These are phyloP conservation scores for Penicillium sp. DNA, from an alignment of 2,329 filamentous ascomycete genomes.

Conservation along the genomic window DNA sequence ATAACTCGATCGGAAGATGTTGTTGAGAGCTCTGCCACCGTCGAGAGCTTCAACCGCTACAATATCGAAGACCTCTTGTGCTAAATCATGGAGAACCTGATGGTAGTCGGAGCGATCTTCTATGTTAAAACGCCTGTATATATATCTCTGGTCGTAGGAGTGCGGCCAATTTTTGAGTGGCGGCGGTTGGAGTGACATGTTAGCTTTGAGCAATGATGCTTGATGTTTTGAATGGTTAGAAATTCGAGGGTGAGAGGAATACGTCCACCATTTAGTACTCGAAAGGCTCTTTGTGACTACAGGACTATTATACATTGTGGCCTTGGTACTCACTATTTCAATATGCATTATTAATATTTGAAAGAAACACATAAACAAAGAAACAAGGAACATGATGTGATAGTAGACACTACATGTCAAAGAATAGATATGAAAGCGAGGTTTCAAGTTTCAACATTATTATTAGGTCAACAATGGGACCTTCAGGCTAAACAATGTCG, in stretches of 20 bases:
- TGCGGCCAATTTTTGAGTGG: not conserved
- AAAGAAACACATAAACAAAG: not conserved
- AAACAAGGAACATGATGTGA: not conserved
- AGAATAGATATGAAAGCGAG: not conserved
- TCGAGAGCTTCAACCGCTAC: not conserved
- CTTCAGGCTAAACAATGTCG: not conserved
- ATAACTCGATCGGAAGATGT: not conserved
- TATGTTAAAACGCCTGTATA: not conserved
- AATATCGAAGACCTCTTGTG: not conserved
- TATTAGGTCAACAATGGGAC: not conserved
- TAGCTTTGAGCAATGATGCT: not conserved
- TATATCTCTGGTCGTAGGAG: not conserved
- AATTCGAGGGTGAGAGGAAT: not conserved
- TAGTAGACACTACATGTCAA: not conserved
- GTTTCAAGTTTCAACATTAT: not conserved
- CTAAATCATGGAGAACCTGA: not conserved
- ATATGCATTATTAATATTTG: not conserved
- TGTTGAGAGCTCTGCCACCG: not conserved
- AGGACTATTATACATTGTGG: not conserved
- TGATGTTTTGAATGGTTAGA: not conserved
- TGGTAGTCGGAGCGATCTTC: not conserved
- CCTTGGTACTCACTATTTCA: not conserved
- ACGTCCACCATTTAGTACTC: not conserved
- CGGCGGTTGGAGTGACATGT: not conserved
- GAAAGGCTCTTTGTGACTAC: not conserved